Evolutionary conservation across 1,284 basidiomycete species (phyloP).

Genomic region (Cutaneotrichosporon sp.): DNA sequence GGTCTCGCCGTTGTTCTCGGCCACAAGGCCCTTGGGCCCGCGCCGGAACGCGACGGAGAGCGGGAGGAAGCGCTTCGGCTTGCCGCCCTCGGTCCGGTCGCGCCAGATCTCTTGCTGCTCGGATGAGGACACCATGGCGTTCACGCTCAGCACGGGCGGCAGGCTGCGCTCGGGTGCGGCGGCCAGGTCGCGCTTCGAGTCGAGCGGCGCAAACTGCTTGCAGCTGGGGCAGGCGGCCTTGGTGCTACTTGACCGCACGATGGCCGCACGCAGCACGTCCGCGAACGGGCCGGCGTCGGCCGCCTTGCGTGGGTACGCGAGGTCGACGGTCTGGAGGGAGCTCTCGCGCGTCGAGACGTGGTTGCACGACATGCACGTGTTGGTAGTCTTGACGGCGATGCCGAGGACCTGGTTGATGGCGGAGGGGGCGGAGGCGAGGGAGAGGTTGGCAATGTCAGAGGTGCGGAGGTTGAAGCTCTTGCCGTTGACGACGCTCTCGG

Average conservation of each 20-base stretch:
- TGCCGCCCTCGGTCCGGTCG: conserved; percentile 55
- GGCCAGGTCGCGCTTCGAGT: conserved; percentile 69
- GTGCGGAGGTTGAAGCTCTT: conserved; percentile 33
- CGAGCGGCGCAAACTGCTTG: conserved; percentile 71
- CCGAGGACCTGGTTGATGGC: conserved; percentile 80
- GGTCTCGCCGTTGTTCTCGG: conserved; percentile 57
- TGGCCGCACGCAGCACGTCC: conserved; percentile 70
- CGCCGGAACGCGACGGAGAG: conserved; percentile 49
- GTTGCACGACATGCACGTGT: conserved; percentile 75
- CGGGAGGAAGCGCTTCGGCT: conserved; percentile 41
- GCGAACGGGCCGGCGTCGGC: conserved; percentile 57
- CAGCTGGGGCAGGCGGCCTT: conserved; percentile 85
- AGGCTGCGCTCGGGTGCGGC: conserved; percentile 59
- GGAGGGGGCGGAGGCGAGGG: conserved; percentile 46
- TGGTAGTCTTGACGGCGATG: conserved; percentile 70
- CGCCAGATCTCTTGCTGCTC: conserved; percentile 78
- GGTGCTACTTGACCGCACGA: conserved; percentile 77
- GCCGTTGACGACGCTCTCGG: conserved; percentile 43
- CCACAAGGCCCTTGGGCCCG: conserved; percentile 55
- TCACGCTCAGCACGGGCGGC: conserved; percentile 85
- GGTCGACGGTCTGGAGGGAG: conserved; percentile 78
- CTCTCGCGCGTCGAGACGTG: conserved; percentile 69
- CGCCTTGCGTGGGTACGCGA: conserved; percentile 62
- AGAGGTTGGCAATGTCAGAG: conserved; percentile 13
- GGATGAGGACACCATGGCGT: conserved; percentile 75